Percentiles rank a stretch among this genome's conserved stretches.
phyloP scores from a whole-genome alignment of 2,329 filamentous ascomycete genomes.

The Eutypa lata region DNA sequence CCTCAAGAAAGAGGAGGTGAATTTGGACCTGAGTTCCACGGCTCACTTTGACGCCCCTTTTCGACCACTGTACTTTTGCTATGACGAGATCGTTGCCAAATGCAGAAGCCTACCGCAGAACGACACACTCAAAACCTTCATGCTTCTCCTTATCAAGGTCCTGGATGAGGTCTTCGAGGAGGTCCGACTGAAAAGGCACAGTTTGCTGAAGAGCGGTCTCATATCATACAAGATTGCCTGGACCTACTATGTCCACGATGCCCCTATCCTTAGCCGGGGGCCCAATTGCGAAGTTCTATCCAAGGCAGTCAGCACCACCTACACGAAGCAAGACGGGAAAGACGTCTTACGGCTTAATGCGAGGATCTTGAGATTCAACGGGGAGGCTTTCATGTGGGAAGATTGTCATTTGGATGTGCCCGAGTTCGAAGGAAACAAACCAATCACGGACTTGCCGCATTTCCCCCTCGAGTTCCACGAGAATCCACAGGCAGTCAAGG shows the following conservation, averaged over 20 bases:
- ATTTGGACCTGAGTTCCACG: conserved; percentile 34
- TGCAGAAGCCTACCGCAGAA: conserved; percentile 22
- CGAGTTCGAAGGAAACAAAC: conserved; percentile 37
- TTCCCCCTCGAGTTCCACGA: background rate
- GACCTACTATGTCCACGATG: conserved; percentile 40
- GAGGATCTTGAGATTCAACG: conserved; percentile 37
- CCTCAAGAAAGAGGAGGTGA: conserved; percentile 37
- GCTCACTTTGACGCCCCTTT: conserved; percentile 39
- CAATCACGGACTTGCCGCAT: conserved; percentile 27
- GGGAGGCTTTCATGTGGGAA: conserved; percentile 39
- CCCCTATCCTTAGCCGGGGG: conserved; percentile 32
- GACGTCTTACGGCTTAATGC: conserved; percentile 6
- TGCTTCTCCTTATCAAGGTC: conserved; percentile 38
- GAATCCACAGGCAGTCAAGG: background rate
- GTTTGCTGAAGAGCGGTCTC: conserved; percentile 34
- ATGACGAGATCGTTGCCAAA: conserved; percentile 37
- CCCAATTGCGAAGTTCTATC: background rate
- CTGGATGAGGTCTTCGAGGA: conserved; percentile 42
- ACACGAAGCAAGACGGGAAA: background rate
- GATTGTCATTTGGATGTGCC: conserved; percentile 27
- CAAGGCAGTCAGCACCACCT: background rate
- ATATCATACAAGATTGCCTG: conserved; percentile 41
- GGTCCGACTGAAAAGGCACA: conserved; percentile 32
- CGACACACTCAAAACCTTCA: conserved; percentile 31
- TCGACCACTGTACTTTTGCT: conserved; percentile 40